Evolutionary conservation across 441 rosid genomes (phyloP).

Genomic region (Corymbia calophylla): DNA sequence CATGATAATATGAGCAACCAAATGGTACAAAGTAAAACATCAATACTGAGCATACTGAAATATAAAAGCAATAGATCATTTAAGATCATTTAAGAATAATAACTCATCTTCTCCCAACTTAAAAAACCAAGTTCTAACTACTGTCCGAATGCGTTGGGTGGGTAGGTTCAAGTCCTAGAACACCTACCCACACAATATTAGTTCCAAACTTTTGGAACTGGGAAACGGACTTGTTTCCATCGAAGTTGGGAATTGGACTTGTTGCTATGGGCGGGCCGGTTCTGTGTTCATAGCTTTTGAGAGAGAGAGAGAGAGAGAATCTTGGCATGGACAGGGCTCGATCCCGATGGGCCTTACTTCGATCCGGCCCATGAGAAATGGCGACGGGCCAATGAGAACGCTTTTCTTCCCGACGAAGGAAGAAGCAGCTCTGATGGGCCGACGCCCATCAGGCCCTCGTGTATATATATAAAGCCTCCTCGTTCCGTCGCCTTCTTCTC

Average conservation of each 20-base stretch:
- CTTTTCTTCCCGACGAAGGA: background rate
- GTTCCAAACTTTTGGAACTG: background rate
- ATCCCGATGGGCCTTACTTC: background rate
- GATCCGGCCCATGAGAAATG: background rate
- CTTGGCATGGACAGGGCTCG: background rate
- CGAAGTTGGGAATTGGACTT: background rate
- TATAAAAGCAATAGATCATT: too few relatives aligned
- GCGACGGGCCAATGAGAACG: background rate
- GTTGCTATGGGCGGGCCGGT: fast-evolving
- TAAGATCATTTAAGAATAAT: background rate
- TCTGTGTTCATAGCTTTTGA: too few relatives aligned
- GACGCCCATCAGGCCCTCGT: background rate
- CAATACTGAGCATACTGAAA: fast-evolving
- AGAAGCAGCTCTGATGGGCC: background rate
- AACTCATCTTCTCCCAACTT: too few relatives aligned
- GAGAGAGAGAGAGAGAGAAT: background rate
- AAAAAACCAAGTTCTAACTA: fast-evolving
- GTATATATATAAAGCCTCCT: fast-evolving
- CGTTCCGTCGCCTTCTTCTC: fast-evolving
- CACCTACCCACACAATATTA: fast-evolving
- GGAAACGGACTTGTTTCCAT: background rate
- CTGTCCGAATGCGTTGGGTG: background rate
- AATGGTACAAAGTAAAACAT: too few relatives aligned
- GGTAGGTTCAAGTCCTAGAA: background rate
- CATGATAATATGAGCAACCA: too few relatives aligned